These are phyloP conservation scores for Eucalyptus marginata DNA, from an alignment of 345 rosid genomes.

Conservation along the genomic window DNA sequence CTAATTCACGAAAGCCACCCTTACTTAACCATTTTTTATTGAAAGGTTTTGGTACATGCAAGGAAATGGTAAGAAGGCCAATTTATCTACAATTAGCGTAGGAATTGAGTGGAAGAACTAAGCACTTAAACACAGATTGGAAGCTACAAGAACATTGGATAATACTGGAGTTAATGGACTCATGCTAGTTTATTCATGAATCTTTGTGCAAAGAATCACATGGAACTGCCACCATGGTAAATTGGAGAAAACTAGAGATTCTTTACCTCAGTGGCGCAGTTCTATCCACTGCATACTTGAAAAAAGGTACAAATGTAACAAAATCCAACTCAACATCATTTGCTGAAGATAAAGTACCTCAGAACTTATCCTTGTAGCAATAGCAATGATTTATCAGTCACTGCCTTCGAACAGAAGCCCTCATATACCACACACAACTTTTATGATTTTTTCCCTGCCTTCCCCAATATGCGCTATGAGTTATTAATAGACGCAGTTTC, in stretches of 20 bases:
- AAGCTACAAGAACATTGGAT: neutral
- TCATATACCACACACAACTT: neutral
- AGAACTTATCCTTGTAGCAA: neutral
- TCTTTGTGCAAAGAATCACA: neutral
- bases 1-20: neutral
- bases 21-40: neutral
- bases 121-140: neutral
- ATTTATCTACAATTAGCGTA: neutral
- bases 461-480: neutral
- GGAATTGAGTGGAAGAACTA: neutral
- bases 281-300: neutral
- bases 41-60: neutral
- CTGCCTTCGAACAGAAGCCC: neutral
- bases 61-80: neutral
- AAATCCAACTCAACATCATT: neutral
- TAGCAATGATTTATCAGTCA: neutral
- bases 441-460: neutral
- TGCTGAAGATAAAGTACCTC: neutral
- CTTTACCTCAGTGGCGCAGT: neutral
- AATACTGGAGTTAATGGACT: neutral
- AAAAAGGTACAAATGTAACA: neutral
- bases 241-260: neutral
- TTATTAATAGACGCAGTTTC: neutral
- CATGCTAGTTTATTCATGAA: neutral
- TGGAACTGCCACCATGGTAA: neutral